phyloP scores from a whole-genome alignment of 2,329 filamentous ascomycete species.

The Trichoderma hamatum region DNA sequence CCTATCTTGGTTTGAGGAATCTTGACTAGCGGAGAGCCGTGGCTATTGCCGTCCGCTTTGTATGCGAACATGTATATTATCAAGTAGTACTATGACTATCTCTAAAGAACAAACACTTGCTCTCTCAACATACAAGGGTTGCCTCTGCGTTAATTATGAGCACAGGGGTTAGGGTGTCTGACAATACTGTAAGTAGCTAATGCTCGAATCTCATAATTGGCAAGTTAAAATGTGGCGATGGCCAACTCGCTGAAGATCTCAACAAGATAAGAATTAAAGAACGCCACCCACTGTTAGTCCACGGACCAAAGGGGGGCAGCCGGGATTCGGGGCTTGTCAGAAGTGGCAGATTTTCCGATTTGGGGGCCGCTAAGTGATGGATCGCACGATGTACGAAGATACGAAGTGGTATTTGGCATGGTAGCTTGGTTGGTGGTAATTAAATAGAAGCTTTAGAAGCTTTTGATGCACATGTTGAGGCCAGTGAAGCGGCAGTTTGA shows the following conservation, averaged over 20 bases:
- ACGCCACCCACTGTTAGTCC: background rate
- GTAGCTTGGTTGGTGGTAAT: too few species aligned
- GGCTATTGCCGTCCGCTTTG: background rate
- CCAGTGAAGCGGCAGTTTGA: background rate
- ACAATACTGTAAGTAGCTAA: background rate
- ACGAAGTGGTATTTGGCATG: background rate
- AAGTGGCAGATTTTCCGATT: background rate
- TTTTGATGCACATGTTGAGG: background rate
- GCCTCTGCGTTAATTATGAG: background rate
- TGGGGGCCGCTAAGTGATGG: background rate
- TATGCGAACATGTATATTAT: conserved; percentile 1
- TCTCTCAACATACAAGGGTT: background rate
- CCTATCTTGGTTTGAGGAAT: background rate
- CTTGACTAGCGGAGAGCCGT: background rate
- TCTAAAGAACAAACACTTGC: background rate
- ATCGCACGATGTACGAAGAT: background rate
- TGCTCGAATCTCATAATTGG: background rate
- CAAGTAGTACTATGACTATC: background rate
- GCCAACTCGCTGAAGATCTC: background rate
- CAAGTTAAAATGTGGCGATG: background rate
- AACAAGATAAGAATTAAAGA: background rate
- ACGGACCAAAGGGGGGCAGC: conserved; percentile 1
- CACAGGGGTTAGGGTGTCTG: background rate
- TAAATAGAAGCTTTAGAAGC: background rate
- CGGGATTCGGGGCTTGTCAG: conserved; percentile 3